These are phyloP conservation scores for Phytophthora ohioensis DNA, from an alignment of 352 stramenopile genomes.

Conservation along the genomic window DNA sequence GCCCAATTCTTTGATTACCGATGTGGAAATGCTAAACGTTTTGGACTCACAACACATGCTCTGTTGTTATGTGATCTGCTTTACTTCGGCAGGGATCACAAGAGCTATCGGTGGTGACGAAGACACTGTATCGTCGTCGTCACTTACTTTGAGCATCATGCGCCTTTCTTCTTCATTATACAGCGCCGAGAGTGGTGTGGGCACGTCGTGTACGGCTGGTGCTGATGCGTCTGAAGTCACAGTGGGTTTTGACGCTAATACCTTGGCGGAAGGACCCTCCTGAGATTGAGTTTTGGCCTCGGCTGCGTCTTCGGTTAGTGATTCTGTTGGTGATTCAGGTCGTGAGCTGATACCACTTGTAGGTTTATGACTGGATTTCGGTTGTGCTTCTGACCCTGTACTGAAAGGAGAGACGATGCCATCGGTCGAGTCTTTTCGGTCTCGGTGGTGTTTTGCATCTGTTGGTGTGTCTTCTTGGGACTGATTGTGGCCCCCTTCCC, in stretches of 20 bases:
- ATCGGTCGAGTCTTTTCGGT: constrained; percentile 22
- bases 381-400: background rate
- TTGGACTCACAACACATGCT: too few relatives aligned
- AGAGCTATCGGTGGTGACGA: constrained; percentile 30
- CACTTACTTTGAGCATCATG: constrained; percentile 62
- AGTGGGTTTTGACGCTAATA: constrained; percentile 16
- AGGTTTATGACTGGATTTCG: background rate
- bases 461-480: constrained; percentile 19
- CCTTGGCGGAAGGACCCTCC: constrained; percentile 24
- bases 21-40: too few relatives aligned
- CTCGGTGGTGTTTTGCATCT: constrained; percentile 23
- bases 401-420: constrained; percentile 12
- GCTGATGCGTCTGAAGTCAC: constrained; percentile 14
- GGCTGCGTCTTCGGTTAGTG: background rate
- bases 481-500: constrained; percentile 16
- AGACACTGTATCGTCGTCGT: constrained; percentile 7
- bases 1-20: too few relatives aligned
- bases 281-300: constrained; percentile 6
- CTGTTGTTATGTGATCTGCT: constrained; percentile 20
- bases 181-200: constrained; percentile 69
- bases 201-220: constrained; percentile 40
- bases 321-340: background rate
- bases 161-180: constrained; percentile 80
- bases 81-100: constrained; percentile 29
- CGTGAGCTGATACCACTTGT: background rate